Conservation (phyloP, 805 yeast genomes). For the Soucietia sequanensis region DNA sequence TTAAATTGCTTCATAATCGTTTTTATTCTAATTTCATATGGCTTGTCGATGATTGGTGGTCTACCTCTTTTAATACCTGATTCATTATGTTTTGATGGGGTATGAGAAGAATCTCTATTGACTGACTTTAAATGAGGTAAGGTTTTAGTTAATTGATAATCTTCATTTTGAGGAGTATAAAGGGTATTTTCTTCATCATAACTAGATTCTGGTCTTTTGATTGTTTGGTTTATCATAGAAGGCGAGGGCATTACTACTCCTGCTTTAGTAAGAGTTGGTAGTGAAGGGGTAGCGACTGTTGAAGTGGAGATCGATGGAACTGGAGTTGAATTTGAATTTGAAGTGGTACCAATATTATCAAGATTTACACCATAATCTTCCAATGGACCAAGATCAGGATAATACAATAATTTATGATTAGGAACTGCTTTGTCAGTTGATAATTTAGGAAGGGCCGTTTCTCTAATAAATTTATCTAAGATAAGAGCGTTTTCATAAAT, state of each 20-base stretch:
- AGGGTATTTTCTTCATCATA: neutral
- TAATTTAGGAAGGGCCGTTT: slow-evolving; percentile 49
- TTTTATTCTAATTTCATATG: slow-evolving; percentile 90
- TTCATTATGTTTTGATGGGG: slow-evolving; percentile 12
- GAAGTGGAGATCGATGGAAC: no score
- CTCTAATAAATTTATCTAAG: slow-evolving; percentile 50
- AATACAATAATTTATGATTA: slow-evolving; percentile 37
- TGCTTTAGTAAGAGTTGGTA: no score
- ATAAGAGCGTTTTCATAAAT: slow-evolving; percentile 69
- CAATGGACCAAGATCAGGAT: slow-evolving; percentile 69
- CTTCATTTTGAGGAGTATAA: neutral
- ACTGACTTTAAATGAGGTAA: neutral
- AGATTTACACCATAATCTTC: slow-evolving; percentile 30
- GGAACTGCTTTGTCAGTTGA: slow-evolving; percentile 37
- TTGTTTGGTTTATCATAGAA: slow-evolving; percentile 4
- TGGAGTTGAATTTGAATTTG: neutral
- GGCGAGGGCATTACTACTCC: no score
- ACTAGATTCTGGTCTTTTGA: slow-evolving; percentile 1
- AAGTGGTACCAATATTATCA: neutral
- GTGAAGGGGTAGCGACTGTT: neutral
- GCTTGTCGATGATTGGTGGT: slow-evolving; percentile 88
- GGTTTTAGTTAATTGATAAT: neutral
- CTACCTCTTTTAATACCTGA: slow-evolving; percentile 75
- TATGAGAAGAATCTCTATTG: slow-evolving; percentile 1
- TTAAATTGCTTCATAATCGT: slow-evolving; percentile 79